Evolutionary conservation across 176 grass and related monocot genomes (phyloP).

Genomic region (Echinochloa phyllopogon): DNA sequence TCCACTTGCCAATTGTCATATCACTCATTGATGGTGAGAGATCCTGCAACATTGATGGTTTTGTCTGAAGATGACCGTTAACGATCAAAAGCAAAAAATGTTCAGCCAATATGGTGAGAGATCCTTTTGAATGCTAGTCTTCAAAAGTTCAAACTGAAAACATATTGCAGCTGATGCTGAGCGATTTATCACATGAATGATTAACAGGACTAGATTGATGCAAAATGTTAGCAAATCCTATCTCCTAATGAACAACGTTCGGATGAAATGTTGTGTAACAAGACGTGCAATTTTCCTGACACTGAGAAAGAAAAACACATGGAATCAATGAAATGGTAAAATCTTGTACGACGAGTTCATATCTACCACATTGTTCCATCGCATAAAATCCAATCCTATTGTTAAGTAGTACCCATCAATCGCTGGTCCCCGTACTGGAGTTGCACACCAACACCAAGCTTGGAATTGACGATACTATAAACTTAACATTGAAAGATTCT

Average conservation of each 20-base stretch:
- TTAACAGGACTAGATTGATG: neutral
- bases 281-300: neutral
- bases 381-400: too few relatives aligned
- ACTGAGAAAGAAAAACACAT: neutral
- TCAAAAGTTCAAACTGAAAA: neutral
- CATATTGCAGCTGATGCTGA: neutral
- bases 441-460: neutral
- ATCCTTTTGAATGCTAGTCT: neutral
- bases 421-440: too few relatives aligned
- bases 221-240: too few relatives aligned
- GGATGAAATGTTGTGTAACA: neutral
- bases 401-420: too few relatives aligned
- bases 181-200: neutral
- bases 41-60: neutral
- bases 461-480: neutral
- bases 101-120: neutral
- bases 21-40: too few relatives aligned
- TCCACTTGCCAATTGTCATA: neutral
- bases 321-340: neutral
- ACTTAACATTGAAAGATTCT: conserved; percentile 2
- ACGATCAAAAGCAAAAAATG: neutral
- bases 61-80: neutral
- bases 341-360: neutral
- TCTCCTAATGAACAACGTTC: neutral
- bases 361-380: neutral